phyloP scores from a whole-genome alignment of 495 filamentous ascomycete genomes.

The Cercophora scortea region DNA sequence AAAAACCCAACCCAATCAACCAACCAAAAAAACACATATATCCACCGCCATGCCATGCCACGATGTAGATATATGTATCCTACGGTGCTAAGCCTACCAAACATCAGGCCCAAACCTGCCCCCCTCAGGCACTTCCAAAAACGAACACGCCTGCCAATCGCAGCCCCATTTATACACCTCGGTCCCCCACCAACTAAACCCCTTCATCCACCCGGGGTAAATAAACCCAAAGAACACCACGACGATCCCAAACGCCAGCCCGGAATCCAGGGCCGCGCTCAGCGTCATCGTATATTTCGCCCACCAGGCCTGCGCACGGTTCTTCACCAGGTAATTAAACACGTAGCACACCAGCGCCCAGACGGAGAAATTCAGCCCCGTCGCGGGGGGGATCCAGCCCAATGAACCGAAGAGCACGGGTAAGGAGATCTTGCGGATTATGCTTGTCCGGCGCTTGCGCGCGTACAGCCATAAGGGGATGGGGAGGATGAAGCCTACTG shows the following conservation, averaged over 20 bases:
- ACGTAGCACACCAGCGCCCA: slow-evolving; percentile 76
- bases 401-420: slow-evolving; percentile 67
- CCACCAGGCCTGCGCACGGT: slow-evolving; percentile 66
- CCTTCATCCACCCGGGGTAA: slow-evolving; percentile 59
- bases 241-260: slow-evolving; percentile 68
- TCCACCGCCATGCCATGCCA: too few species aligned
- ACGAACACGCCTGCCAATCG: slow-evolving; percentile 59
- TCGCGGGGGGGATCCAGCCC: slow-evolving; percentile 78
- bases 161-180: slow-evolving; percentile 60
- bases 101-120: slow-evolving; percentile 50
- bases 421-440: slow-evolving; percentile 60
- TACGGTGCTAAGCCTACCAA: slow-evolving; percentile 45
- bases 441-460: slow-evolving; percentile 33
- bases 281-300: slow-evolving; percentile 85
- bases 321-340: slow-evolving; percentile 70
- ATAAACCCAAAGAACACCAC: slow-evolving; percentile 77
- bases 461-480: slow-evolving; percentile 58
- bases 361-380: slow-evolving; percentile 74
- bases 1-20: too few species aligned
- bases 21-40: too few species aligned
- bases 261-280: slow-evolving; percentile 73
- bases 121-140: slow-evolving; percentile 41
- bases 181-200: slow-evolving; percentile 69
- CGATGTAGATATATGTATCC: too few species aligned
- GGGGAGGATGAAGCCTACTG: slow-evolving; percentile 62